Evolutionary conservation across 202 grass and related monocot genomes (phyloP).

Genomic region (Panicum hallii): DNA sequence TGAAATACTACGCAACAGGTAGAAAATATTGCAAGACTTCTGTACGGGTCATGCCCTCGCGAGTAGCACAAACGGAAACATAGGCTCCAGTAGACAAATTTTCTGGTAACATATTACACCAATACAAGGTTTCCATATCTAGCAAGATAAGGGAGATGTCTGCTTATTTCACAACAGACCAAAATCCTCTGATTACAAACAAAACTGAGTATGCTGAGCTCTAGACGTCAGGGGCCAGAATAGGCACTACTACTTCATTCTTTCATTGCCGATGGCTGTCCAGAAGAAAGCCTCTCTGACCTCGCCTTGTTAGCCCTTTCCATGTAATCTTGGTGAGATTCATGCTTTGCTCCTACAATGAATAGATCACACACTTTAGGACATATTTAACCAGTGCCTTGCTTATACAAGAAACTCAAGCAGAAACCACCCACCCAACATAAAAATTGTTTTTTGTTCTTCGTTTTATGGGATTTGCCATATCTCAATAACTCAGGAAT

Average conservation of each 20-base stretch:
- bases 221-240: not conserved
- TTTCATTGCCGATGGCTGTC: constrained; percentile 66
- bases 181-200: constrained; percentile 5
- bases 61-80: not conserved
- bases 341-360: constrained; percentile 71
- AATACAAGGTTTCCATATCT: constrained; percentile 14
- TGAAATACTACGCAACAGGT: not conserved
- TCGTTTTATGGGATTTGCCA: not conserved
- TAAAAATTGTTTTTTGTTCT: not conserved
- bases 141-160: not conserved
- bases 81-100: constrained; percentile 26
- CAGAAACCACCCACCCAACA: not conserved
- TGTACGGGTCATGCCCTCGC: not conserved
- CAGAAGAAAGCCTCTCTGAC: constrained; percentile 82
- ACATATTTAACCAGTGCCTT: not conserved
- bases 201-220: constrained; percentile 19
- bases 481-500: not conserved
- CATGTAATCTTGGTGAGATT: constrained; percentile 97
- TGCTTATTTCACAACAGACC: constrained; percentile 40
- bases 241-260: constrained; percentile 37
- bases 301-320: constrained; percentile 83
- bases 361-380: constrained; percentile 14
- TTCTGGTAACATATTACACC: not conserved
- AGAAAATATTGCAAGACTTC: not conserved
- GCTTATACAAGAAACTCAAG: not conserved